Conservation (phyloP, 768 basidiomycete species). For the Roridomyces roridus region DNA sequence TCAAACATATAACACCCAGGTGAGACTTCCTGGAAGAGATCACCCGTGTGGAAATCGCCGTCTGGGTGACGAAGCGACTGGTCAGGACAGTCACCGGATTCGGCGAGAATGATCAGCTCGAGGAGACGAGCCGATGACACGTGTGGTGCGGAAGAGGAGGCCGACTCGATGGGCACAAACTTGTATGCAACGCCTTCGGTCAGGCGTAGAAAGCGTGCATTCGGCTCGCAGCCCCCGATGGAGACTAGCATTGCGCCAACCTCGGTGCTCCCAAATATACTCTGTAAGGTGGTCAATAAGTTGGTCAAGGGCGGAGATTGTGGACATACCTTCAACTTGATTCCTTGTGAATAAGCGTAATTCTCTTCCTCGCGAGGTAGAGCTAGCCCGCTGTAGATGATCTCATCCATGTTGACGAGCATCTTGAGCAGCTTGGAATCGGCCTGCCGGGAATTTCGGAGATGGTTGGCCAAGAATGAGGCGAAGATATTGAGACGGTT, state of each 20-base stretch:
- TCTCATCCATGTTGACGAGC: conserved; percentile 63
- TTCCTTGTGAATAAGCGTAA: conserved; percentile 68
- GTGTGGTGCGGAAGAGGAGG: conserved; percentile 50
- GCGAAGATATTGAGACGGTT: conserved; percentile 82
- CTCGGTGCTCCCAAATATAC: conserved; percentile 85
- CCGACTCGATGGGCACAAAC: conserved; percentile 62
- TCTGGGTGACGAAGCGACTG: conserved; percentile 60
- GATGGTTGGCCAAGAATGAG: conserved; percentile 68
- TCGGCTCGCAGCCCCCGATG: conserved; percentile 54
- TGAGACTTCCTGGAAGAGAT: conserved; percentile 72
- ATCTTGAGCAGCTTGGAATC: conserved; percentile 66
- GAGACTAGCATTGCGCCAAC: conserved; percentile 76
- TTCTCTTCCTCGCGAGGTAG: conserved; percentile 72
- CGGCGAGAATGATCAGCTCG: conserved; percentile 72
- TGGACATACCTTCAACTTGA: conserved; percentile 63
- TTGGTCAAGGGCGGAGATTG: conserved; percentile 4
- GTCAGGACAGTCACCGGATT: conserved; percentile 75
- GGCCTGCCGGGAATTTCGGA: conserved; percentile 62
- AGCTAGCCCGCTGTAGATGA: conserved; percentile 70
- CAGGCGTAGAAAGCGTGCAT: conserved; percentile 58
- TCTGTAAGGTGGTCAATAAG: conserved; percentile 47
- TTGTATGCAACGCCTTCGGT: conserved; percentile 69
- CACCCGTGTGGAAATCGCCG: conserved; percentile 82
- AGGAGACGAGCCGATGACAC: conserved; percentile 61
- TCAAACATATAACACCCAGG: conserved; percentile 68